Base-by-base conservation (phyloP, 2,329 filamentous ascomycete species). In the Ophiocordyceps polyrhachis-furcata region DNA sequence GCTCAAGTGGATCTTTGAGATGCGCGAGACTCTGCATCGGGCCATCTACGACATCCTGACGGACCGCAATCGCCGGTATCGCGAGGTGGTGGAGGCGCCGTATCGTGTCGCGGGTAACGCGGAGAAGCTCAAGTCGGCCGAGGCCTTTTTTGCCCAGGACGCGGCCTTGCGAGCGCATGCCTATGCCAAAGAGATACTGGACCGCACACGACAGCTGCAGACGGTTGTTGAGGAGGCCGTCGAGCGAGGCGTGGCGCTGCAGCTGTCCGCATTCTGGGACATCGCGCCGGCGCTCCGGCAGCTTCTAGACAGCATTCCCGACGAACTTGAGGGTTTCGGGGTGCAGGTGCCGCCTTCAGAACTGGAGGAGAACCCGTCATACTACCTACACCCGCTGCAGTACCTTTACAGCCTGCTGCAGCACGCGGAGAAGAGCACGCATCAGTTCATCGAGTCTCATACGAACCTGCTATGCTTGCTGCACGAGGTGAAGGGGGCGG, bases 401-500 rank as follows among this genome's bases (percentile, higher is more conserved):
- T 96, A 98, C 58, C 71, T 98, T 0, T 91, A 87, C 60, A 82
- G 79, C 42, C 67, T 96, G 21, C 70, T 98, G 9, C 74, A 80
- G 6, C 89, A 96, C 55, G 82, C 87, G 0, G 85, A 93, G 59
- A 93, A 91, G 65, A 88, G 82, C 53, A 89, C 86, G 9, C 93
- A 94, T 56, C 91, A 96, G 60, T 96, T 94, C 62, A 95, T 96
- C 55, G 91, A 96, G 66, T 83, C 79, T 7, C 89, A 96, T 66
- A 89, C 79, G 28, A 95, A 95, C 56, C 68, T 95, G 31, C 70
- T 94, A 21, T 96, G 89, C 56, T 68, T 96, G 35, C 64, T 94
- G 46, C 91, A 95, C 55, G 87, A 95, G 62, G 86, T 94, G 44
- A 85, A 86, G 57, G 84, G 83, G 45, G 80, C 80, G 0, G 77